Evolutionary conservation across 805 yeast genomes (phyloP).

Genomic region (Candida orba): DNA sequence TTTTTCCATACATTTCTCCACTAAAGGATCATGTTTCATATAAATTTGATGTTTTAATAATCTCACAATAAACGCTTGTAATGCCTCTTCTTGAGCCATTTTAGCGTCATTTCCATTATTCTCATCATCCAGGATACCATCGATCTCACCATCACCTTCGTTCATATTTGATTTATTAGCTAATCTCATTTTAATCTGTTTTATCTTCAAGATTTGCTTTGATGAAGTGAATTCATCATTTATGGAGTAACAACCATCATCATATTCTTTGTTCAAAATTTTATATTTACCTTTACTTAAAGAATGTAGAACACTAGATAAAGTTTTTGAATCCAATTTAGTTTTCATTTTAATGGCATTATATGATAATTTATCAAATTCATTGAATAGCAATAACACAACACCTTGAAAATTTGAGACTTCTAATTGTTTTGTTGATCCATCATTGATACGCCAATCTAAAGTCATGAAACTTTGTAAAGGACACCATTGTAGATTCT

Average conservation of each 20-base stretch:
- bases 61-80: conserved; percentile 18
- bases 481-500: conserved; percentile 16
- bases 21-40: conserved; percentile 12
- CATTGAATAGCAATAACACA: conserved; percentile 16
- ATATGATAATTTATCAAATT: conserved; percentile 9
- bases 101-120: conserved; percentile 3
- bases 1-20: conserved; percentile 5
- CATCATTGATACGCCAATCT: conserved; percentile 8
- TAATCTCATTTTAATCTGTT: conserved; percentile 15
- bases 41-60: conserved; percentile 10
- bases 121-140: conserved; percentile 1
- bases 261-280: conserved; percentile 12
- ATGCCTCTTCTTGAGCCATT: conserved; percentile 6
- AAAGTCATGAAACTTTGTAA: conserved; percentile 18
- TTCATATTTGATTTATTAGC: conserved; percentile 1
- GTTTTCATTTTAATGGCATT: conserved; percentile 9
- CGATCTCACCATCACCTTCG: conserved; percentile 2
- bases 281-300: conserved; percentile 18
- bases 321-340: conserved; percentile 10
- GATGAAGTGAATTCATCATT: conserved; percentile 17
- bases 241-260: neutral
- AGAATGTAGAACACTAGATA: conserved; percentile 18
- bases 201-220: conserved; percentile 11
- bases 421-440: conserved; percentile 13
- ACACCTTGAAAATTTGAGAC: conserved; percentile 16